Percentiles rank a stretch among this genome's conserved stretches.
phyloP scores from a whole-genome alignment of 2,329 filamentous ascomycete species.

The Dothideomycetidae sp. region DNA sequence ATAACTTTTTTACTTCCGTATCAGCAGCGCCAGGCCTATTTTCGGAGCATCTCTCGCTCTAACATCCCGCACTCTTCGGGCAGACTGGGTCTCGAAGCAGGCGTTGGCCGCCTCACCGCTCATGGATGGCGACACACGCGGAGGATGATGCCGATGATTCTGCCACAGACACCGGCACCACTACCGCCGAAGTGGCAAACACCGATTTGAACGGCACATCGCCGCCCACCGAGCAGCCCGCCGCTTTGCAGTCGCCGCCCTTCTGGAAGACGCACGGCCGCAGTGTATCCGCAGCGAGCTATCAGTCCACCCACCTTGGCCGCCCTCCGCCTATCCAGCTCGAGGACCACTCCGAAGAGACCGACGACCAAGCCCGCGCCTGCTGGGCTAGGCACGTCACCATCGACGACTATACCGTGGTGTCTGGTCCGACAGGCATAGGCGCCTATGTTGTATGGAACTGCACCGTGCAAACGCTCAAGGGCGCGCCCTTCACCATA shows the following conservation, averaged over 20 bases:
- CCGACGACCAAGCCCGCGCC: constrained; percentile 40
- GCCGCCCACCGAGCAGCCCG: not conserved
- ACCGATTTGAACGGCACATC: constrained; percentile 4
- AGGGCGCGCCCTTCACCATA: constrained; percentile 31
- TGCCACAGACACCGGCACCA: not conserved
- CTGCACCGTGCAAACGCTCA: constrained; percentile 72
- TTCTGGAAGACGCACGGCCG: constrained; percentile 33
- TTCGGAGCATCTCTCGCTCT: not conserved
- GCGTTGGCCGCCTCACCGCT: not conserved
- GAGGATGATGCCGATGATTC: not conserved
- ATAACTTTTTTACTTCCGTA: not conserved
- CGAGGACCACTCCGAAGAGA: constrained; percentile 49
- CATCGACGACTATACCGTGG: constrained; percentile 48
- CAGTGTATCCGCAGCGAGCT: constrained; percentile 22
- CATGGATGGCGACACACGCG: constrained; percentile 9
- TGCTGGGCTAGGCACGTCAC: constrained; percentile 49
- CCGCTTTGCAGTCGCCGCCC: constrained; percentile 20
- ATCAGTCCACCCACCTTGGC: constrained; percentile 22
- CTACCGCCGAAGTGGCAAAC: constrained; percentile 6
- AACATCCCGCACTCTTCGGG: too few relatives aligned
- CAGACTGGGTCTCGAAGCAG: too few relatives aligned
- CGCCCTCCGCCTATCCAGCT: constrained; percentile 39
- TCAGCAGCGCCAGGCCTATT: not conserved
- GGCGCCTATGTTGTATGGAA: constrained; percentile 97
- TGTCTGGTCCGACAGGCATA: constrained; percentile 43